Evolutionary conservation across 2,329 filamentous ascomycete species (phyloP), one percentile per base, ranked within the genome.

Genomic region (Didymella segeticola): DNA sequence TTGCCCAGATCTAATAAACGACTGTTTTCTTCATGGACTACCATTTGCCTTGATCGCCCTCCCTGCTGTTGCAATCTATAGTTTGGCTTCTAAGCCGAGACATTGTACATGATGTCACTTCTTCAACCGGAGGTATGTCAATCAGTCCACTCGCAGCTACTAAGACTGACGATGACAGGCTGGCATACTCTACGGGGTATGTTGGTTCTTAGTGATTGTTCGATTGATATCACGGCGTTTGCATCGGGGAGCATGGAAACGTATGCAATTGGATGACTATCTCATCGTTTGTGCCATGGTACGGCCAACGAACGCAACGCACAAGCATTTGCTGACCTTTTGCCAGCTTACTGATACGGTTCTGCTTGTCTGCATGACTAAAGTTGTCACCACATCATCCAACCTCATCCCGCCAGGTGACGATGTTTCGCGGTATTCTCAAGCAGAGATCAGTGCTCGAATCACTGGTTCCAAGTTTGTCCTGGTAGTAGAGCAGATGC

Each of bases 401-500:
- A 76, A 76, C 31, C 65, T 76, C 25, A 69, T 76, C 22, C 63
- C 66, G 5, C 72, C 72, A 5, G 66, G 58, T 26, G 64, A 68
- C 19, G 67, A 75, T 37, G 62, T 71, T 5, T 64, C 67, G 1
- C 38, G 53, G 4, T 73, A 74, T 23, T 66, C 64, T 14, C 67
- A 74, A 0, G 58, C 75, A 2, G 77, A 79, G 7, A 73, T 77
- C n/a, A 45, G 68, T 1, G 58, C 64, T 23, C 78, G 81, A 12
- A 70, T 82, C 4, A 78, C 75, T 42, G 83, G 83, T n/a, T 83
- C 81, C 62, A 83, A 83, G 60, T 77, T 83, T 63, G 80, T 82
- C 1, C 71, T 85, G 47, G 79, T 80, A 0, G 77, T 81, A 12
- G 83, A 85, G 58, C 77, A 83, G 52, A 81, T 79, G 61, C 82